Conservation (phyloP, 106 monocot genomes). For the Apostasia ramifera region DNA sequence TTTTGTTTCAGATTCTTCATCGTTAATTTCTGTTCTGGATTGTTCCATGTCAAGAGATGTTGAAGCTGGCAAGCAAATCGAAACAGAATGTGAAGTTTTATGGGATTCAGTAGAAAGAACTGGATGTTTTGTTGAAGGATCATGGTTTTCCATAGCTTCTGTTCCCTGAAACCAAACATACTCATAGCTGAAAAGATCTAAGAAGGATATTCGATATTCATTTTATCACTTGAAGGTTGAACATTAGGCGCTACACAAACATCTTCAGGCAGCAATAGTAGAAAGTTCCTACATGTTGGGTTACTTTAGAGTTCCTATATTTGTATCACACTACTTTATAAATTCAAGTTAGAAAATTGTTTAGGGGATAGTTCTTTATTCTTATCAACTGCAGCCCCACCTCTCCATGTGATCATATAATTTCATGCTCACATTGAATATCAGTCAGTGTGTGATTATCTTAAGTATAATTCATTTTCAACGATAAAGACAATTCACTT, state of each 20-base stretch:
- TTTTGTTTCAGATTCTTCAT: not conserved
- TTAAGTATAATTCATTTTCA: too few relatives aligned
- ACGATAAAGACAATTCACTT: not conserved
- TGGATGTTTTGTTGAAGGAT: not conserved
- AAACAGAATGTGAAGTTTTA: conserved; percentile 14
- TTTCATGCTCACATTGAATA: too few relatives aligned
- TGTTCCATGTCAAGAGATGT: conserved; percentile 12
- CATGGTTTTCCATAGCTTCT: not conserved
- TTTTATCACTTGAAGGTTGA: not conserved
- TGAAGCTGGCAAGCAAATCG: conserved; percentile 26
- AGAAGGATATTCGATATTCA: not conserved
- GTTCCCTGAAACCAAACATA: conserved; percentile 16
- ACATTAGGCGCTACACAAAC: not conserved
- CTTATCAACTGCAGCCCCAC: too few relatives aligned
- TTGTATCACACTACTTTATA: too few relatives aligned
- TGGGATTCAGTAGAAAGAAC: not conserved
- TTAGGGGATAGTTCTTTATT: too few relatives aligned
- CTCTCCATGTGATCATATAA: too few relatives aligned
- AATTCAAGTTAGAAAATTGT: too few relatives aligned
- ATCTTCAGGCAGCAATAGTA: not conserved
- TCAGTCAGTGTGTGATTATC: too few relatives aligned
- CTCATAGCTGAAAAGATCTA: not conserved
- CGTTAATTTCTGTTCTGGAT: conserved; percentile 1
- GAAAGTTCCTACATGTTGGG: not conserved
- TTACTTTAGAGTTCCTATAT: too few relatives aligned